Evolutionary conservation across 2,329 filamentous ascomycete species (phyloP).

Genomic region (Epichloe gansuensis): DNA sequence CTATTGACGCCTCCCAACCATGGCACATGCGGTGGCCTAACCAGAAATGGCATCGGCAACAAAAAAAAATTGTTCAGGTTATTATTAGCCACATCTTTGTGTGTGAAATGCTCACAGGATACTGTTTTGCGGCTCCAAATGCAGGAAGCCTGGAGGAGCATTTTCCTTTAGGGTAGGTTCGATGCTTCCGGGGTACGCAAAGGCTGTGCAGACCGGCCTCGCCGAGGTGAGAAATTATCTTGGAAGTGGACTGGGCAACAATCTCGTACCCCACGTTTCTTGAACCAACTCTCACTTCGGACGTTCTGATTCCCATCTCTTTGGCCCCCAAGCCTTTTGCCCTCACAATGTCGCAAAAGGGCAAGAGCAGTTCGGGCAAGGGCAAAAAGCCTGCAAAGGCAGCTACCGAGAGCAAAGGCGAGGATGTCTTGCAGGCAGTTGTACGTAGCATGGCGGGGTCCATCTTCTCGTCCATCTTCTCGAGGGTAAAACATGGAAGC

Average conservation of each 20-base stretch:
- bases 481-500: conserved; percentile 3
- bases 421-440: conserved; percentile 47
- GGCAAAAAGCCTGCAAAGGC: conserved; percentile 41
- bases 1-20: neutral
- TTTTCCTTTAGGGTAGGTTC: neutral
- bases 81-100: too few species aligned
- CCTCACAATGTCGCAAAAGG: conserved; percentile 33
- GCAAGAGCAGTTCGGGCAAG: conserved; percentile 31
- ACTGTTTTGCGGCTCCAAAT: neutral
- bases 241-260: neutral
- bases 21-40: neutral
- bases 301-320: conserved; percentile 1
- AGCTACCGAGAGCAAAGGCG: conserved; percentile 41
- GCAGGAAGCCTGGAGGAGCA: too few species aligned
- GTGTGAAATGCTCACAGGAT: too few species aligned
- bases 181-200: neutral
- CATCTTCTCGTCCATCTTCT: conserved; percentile 1
- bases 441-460: conserved; percentile 27
- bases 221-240: conserved; percentile 1
- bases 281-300: conserved; percentile 5
- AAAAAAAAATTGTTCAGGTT: neutral
- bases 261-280: conserved; percentile 2
- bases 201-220: neutral
- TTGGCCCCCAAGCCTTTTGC: conserved; percentile 1
- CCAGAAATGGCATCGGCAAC: neutral